phyloP scores from a whole-genome alignment of 2,329 filamentous ascomycete species.

The Venturia aucupariae region DNA sequence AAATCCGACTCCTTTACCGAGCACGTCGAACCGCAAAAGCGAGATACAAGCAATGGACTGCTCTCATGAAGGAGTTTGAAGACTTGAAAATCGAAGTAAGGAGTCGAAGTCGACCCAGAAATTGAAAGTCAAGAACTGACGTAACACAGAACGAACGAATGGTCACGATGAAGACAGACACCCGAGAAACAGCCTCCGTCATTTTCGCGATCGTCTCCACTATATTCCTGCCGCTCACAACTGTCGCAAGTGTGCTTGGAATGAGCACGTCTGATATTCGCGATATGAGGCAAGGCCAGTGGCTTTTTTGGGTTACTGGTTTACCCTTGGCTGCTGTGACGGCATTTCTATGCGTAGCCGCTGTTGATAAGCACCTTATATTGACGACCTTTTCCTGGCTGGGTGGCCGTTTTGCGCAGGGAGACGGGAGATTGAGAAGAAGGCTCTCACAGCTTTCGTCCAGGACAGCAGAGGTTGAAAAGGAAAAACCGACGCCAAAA shows the following conservation, averaged over 20 bases:
- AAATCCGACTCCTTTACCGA: neutral
- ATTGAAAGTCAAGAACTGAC: neutral
- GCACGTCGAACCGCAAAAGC: neutral
- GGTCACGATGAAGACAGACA: slow-evolving; percentile 1
- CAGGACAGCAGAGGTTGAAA: neutral
- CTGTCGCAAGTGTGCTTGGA: slow-evolving; percentile 4
- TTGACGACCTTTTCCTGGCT: neutral
- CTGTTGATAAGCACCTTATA: neutral
- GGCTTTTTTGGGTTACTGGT: slow-evolving; percentile 10
- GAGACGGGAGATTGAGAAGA: neutral
- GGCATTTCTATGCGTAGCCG: neutral
- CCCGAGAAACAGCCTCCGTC: slow-evolving; percentile 7
- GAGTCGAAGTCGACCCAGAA: neutral
- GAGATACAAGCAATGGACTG: neutral
- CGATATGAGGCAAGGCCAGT: slow-evolving; percentile 8
- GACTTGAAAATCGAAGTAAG: neutral
- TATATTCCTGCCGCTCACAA: slow-evolving; percentile 3
- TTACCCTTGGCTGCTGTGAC: neutral
- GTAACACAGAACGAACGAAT: neutral
- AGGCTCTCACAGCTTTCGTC: neutral
- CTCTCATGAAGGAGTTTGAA: neutral
- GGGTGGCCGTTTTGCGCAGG: neutral
- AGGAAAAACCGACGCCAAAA: neutral
- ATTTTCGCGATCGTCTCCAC: slow-evolving; percentile 9
- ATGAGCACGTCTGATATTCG: slow-evolving; percentile 11